Conservation (phyloP, 768 basidiomycete genomes). For the Udeniomyces megalosporus region DNA sequence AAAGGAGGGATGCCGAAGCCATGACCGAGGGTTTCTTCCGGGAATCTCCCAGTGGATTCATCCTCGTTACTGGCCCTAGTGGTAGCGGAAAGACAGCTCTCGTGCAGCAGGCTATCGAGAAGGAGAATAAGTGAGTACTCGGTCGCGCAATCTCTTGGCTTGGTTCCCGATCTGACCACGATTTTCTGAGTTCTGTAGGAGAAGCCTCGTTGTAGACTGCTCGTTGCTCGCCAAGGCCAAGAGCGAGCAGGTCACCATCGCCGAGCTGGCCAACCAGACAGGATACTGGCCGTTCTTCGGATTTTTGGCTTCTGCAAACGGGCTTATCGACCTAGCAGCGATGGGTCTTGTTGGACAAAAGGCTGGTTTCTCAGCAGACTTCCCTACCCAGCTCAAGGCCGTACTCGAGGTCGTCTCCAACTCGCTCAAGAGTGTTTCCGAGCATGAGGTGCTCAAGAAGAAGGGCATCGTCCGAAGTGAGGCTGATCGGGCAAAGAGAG, state of each 20-base stretch:
- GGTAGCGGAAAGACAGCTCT: slow-evolving; percentile 86
- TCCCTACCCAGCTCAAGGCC: slow-evolving; percentile 6
- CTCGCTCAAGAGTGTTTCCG: slow-evolving; percentile 48
- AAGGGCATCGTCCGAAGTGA: not conserved
- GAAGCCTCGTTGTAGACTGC: not conserved
- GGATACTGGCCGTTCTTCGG: slow-evolving; percentile 39
- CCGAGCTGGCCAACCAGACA: slow-evolving; percentile 56
- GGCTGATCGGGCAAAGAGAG: not conserved
- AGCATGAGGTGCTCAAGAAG: slow-evolving; percentile 32
- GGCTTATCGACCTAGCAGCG: slow-evolving; percentile 76
- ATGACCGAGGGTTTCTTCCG: slow-evolving; percentile 53
- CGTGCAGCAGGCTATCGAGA: slow-evolving; percentile 45
- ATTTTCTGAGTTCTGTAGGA: not conserved
- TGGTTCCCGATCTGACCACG: not conserved
- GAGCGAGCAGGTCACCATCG: slow-evolving; percentile 48
- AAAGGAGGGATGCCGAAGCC: slow-evolving; percentile 59
- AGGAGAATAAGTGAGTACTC: slow-evolving; percentile 24
- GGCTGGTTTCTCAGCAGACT: slow-evolving; percentile 56
- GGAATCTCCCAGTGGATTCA: slow-evolving; percentile 58
- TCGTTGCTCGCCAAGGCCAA: slow-evolving; percentile 32
- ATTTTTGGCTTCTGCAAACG: slow-evolving; percentile 23
- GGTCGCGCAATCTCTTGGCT: not conserved
- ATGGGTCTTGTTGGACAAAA: slow-evolving; percentile 94
- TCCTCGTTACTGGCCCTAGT: slow-evolving; percentile 63
- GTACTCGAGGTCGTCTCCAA: slow-evolving; percentile 62